These are phyloP conservation scores for Leccinum angustisporum DNA, from an alignment of 1,284 basidiomycete species.

Conservation along the genomic window DNA sequence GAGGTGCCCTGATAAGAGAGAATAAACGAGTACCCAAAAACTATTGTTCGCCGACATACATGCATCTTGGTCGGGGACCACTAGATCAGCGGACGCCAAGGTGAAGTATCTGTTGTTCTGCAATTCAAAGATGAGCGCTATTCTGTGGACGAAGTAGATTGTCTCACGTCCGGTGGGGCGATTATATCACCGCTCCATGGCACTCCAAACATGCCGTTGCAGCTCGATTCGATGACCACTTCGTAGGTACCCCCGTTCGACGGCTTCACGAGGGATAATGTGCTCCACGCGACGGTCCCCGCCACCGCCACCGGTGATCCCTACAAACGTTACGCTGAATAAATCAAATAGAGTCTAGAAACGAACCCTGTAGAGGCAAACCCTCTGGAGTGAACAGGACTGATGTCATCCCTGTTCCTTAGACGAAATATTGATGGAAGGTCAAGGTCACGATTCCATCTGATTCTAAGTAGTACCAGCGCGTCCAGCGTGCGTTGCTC, in stretches of 20 bases:
- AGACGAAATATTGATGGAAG: no score
- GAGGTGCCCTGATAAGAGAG: slow-evolving; percentile 64
- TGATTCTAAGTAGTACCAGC: no score
- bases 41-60: slow-evolving; percentile 21
- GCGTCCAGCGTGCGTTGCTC: no score
- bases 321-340: slow-evolving; percentile 35
- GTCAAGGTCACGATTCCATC: no score
- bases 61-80: slow-evolving; percentile 85
- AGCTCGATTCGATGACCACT: slow-evolving; percentile 86
- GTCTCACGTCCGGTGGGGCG: slow-evolving; percentile 72
- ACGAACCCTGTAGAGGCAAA: slow-evolving; percentile 73
- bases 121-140: slow-evolving; percentile 1
- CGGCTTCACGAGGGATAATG: slow-evolving; percentile 74
- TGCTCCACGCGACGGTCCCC: slow-evolving; percentile 91
- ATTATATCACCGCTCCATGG: slow-evolving; percentile 78
- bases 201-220: slow-evolving; percentile 94
- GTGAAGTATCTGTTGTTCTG: slow-evolving; percentile 77
- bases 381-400: slow-evolving; percentile 68
- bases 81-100: slow-evolving; percentile 85
- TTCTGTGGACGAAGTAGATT: slow-evolving; percentile 7
- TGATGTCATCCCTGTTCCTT: no score
- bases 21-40: neutral
- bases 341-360: neutral
- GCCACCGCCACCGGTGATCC: slow-evolving; percentile 89
- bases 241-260: slow-evolving; percentile 66